Evolutionary conservation across 805 yeast species (phyloP).

Genomic region (Ogataea paradorogensis): DNA sequence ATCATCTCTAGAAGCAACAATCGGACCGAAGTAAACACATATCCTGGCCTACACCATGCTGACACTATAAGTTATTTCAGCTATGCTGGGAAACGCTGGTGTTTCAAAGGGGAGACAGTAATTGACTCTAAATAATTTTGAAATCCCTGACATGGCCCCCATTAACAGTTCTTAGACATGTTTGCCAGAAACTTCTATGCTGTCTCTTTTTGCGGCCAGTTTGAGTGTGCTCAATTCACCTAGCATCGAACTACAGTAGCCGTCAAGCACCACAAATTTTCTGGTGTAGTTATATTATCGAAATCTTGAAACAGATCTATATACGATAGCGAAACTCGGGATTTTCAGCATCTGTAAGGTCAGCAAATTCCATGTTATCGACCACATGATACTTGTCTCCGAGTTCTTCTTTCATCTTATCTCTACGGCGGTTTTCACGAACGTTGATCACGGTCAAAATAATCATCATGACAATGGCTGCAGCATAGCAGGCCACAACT

Average conservation of each 20-base stretch:
- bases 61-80: conserved; percentile 1
- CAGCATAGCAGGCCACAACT: conserved; percentile 9
- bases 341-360: conserved; percentile 43
- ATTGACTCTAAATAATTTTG: conserved; percentile 20
- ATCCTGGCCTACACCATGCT: conserved; percentile 9
- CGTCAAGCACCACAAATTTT: conserved; percentile 29
- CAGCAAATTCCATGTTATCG: conserved; percentile 42
- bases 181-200: conserved; percentile 29
- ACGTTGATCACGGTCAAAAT: conserved; percentile 27
- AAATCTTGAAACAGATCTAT: neutral
- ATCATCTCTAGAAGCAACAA: conserved; percentile 6
- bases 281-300: conserved; percentile 32
- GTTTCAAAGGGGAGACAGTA: conserved; percentile 11
- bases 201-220: conserved; percentile 25
- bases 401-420: conserved; percentile 25
- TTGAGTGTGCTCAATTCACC: conserved; percentile 19
- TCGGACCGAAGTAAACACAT: conserved; percentile 12
- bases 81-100: too few species aligned
- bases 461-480: conserved; percentile 40
- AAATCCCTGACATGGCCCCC: conserved; percentile 17
- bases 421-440: conserved; percentile 23
- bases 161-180: conserved; percentile 30
- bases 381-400: conserved; percentile 8
- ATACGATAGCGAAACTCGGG: conserved; percentile 36
- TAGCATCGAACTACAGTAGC: conserved; percentile 16